phyloP scores from a whole-genome alignment of 805 yeast species.

The Candida piceae region DNA sequence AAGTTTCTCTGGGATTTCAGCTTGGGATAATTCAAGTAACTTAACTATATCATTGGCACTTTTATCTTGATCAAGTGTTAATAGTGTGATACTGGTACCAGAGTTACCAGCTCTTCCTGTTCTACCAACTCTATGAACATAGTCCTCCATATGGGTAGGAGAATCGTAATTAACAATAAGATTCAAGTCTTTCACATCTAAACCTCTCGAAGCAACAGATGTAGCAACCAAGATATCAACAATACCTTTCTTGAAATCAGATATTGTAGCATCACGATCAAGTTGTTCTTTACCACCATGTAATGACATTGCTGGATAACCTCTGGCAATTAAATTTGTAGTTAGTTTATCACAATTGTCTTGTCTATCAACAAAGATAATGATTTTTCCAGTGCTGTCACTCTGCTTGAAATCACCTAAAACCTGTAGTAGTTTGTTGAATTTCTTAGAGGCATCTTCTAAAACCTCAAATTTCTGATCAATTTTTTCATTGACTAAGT shows the following conservation, averaged over 20 bases:
- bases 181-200: conserved; percentile 83
- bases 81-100: conserved; percentile 71
- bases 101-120: conserved; percentile 87
- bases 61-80: conserved; percentile 56
- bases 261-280: conserved; percentile 72
- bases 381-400: conserved; percentile 44
- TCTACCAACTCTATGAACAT: conserved; percentile 92
- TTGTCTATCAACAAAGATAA: conserved; percentile 86
- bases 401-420: conserved; percentile 41
- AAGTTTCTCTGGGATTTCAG: conserved; percentile 48
- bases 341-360: conserved; percentile 73
- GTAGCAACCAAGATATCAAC: conserved; percentile 78
- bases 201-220: conserved; percentile 90
- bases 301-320: conserved; percentile 59
- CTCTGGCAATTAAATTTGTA: conserved; percentile 44
- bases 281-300: conserved; percentile 92
- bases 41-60: conserved; percentile 64
- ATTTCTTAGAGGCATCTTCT: conserved; percentile 55
- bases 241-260: conserved; percentile 59
- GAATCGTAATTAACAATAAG: conserved; percentile 78
- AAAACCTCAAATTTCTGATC: conserved; percentile 66
- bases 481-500: conserved; percentile 77
- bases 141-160: conserved; percentile 89
- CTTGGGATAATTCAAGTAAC: conserved; percentile 57
- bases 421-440: conserved; percentile 46